These are phyloP conservation scores for Penicillium paradoxum DNA, from an alignment of 495 filamentous ascomycete species.

Conservation along the genomic window DNA sequence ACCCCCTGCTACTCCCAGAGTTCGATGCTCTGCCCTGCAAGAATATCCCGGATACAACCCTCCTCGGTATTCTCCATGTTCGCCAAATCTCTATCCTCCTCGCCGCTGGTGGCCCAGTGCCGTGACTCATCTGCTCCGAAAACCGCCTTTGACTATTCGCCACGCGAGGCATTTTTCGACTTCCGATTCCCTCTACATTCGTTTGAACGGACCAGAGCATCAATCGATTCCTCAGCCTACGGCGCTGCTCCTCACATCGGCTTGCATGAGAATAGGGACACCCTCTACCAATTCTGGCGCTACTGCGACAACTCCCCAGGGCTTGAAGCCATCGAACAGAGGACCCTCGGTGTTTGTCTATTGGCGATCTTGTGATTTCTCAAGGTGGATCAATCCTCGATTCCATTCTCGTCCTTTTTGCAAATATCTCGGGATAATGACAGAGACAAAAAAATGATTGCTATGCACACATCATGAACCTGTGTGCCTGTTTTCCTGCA, in stretches of 20 bases:
- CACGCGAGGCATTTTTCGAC: conserved; percentile 5
- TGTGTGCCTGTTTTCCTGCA: conserved; percentile 26
- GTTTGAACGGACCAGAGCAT: conserved; percentile 13
- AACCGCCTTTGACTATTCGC: conserved; percentile 4
- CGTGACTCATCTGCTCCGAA: conserved; percentile 16
- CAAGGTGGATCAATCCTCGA: conserved; percentile 5
- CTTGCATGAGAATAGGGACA: conserved; percentile 16
- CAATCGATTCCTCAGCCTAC: conserved; percentile 3
- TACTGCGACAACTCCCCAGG: conserved; percentile 25
- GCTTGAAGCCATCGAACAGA: conserved; percentile 25
- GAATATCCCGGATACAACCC: conserved; percentile 30
- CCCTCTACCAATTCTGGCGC: conserved; percentile 10
- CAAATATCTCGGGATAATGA: conserved; percentile 14
- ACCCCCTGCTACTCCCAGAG: conserved; percentile 20
- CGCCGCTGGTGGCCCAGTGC: conserved; percentile 18
- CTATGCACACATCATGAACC: conserved; percentile 28
- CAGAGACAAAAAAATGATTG: conserved; percentile 34
- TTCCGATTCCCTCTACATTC: conserved; percentile 10
- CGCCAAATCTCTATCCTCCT: conserved; percentile 20
- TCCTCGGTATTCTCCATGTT: conserved; percentile 26
- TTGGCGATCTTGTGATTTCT: conserved; percentile 14
- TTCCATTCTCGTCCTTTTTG: conserved; percentile 22
- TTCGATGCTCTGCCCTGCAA: conserved; percentile 34
- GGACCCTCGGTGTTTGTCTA: conserved; percentile 16
- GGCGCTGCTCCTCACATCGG: conserved; percentile 12